Evolutionary conservation across 2,329 filamentous ascomycete species (phyloP).

Genomic region (Amylocarpus encephaloides): DNA sequence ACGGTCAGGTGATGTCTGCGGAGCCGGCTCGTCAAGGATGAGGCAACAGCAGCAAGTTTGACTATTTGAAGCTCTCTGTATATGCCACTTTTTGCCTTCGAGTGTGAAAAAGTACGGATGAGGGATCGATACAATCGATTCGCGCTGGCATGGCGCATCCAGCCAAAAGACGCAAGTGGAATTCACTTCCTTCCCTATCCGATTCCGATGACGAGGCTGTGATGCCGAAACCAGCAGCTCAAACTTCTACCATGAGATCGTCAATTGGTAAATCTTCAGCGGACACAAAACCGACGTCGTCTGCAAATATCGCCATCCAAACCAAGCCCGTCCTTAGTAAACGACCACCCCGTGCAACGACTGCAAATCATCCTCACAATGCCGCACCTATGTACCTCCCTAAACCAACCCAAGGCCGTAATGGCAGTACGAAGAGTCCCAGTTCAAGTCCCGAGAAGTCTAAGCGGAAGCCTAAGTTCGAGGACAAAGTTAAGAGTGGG

Average conservation of each 20-base stretch:
- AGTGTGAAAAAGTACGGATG: neutral
- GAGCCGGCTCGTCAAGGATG: too few species aligned
- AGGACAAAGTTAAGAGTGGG: slow-evolving; percentile 48
- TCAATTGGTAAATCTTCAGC: slow-evolving; percentile 12
- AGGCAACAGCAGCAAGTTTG: too few species aligned
- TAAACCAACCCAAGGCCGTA: slow-evolving; percentile 26
- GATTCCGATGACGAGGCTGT: slow-evolving; percentile 42
- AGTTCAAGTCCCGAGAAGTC: slow-evolving; percentile 43
- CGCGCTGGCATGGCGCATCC: slow-evolving; percentile 29
- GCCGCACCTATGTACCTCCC: slow-evolving; percentile 25
- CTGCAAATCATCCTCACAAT: slow-evolving; percentile 25
- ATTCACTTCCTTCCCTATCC: slow-evolving; percentile 37
- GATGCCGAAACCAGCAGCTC: slow-evolving; percentile 15
- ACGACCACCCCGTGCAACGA: slow-evolving; percentile 22
- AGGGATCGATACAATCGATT: neutral
- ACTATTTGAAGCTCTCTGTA: too few species aligned
- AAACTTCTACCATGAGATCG: slow-evolving; percentile 18
- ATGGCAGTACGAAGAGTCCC: slow-evolving; percentile 26
- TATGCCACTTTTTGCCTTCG: too few species aligned
- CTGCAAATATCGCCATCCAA: slow-evolving; percentile 11
- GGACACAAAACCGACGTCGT: slow-evolving; percentile 1
- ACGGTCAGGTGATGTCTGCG: too few species aligned
- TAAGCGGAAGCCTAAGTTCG: slow-evolving; percentile 35
- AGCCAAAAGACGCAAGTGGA: slow-evolving; percentile 46
- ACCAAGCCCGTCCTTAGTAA: slow-evolving; percentile 11